These are phyloP conservation scores for Erysimum cheiranthoides DNA, from an alignment of 345 rosid species.

Conservation along the genomic window DNA sequence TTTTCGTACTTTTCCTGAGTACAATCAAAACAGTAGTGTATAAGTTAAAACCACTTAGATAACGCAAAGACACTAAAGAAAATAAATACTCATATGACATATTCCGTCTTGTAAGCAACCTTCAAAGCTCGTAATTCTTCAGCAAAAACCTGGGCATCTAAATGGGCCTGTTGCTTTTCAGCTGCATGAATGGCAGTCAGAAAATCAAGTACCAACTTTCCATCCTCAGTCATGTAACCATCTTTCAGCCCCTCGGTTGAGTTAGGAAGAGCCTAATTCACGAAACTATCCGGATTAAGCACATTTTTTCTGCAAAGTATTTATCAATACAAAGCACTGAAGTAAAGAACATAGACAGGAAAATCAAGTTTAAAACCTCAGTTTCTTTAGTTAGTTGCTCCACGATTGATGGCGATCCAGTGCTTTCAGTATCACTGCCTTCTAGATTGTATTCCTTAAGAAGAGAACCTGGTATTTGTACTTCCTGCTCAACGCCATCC, in stretches of 20 bases:
- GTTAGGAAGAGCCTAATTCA: slow-evolving; percentile 56
- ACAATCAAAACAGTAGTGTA: slow-evolving; percentile 9
- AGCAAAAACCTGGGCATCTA: slow-evolving; percentile 80
- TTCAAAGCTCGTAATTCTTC: slow-evolving; percentile 74
- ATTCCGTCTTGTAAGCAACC: slow-evolving; percentile 50
- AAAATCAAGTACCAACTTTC: slow-evolving; percentile 79
- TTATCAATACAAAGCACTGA: slow-evolving; percentile 27
- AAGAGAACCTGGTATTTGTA: slow-evolving; percentile 57
- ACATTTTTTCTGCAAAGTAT: slow-evolving; percentile 18
- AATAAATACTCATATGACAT: slow-evolving; percentile 19
- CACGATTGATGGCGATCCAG: slow-evolving; percentile 28
- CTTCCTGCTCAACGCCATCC: slow-evolving; percentile 48
- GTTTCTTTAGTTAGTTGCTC: slow-evolving; percentile 47
- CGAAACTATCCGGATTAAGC: slow-evolving; percentile 38
- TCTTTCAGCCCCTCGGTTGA: slow-evolving; percentile 62
- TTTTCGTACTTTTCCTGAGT: slow-evolving; percentile 90
- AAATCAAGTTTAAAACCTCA: slow-evolving; percentile 50
- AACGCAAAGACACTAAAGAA: neutral
- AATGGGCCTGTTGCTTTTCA: slow-evolving; percentile 85
- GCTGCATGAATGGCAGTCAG: slow-evolving; percentile 91
- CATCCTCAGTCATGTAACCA: slow-evolving; percentile 63
- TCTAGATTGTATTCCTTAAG: slow-evolving; percentile 75
- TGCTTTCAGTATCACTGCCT: slow-evolving; percentile 52
- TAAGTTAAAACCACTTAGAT: slow-evolving; percentile 9
- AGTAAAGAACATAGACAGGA: slow-evolving; percentile 3